phyloP scores from a whole-genome alignment of 768 basidiomycete species.

The Amyloporia xantha region DNA sequence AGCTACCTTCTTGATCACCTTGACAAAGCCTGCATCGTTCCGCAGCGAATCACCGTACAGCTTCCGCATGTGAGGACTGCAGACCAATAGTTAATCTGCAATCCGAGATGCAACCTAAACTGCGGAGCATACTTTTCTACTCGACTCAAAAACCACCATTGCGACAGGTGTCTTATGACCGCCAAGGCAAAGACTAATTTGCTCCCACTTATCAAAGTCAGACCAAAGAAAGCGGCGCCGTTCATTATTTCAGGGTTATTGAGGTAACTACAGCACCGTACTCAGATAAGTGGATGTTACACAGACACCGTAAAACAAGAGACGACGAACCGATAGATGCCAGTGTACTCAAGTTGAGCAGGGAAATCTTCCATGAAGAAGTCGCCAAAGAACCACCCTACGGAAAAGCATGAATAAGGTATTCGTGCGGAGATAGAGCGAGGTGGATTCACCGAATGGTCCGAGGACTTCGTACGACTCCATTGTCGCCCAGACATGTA shows the following conservation, averaged over 20 bases:
- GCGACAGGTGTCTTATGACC: conserved; percentile 76
- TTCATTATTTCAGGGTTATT: conserved; percentile 97
- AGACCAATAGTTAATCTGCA: neutral
- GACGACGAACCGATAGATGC: conserved; percentile 77
- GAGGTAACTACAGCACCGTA: conserved; percentile 50
- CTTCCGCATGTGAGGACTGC: conserved; percentile 96
- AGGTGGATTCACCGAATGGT: conserved; percentile 61
- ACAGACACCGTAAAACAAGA: neutral
- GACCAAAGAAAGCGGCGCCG: conserved; percentile 90
- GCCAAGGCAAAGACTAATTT: conserved; percentile 87
- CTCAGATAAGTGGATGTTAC: conserved; percentile 1
- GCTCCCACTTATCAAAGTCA: conserved; percentile 86
- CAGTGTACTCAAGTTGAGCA: conserved; percentile 85
- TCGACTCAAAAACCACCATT: conserved; percentile 92
- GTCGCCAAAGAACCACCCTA: conserved; percentile 98
- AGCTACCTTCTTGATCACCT: conserved; percentile 94
- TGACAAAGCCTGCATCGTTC: conserved; percentile 95
- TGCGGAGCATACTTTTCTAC: conserved; percentile 79
- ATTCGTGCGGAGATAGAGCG: neutral
- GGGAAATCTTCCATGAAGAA: conserved; percentile 96
- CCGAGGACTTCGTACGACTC: conserved; percentile 93
- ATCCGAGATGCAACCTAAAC: neutral
- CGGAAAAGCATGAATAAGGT: neutral
- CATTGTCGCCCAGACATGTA: conserved; percentile 88
- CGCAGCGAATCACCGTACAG: conserved; percentile 90